These are phyloP conservation scores for Eucalyptus curtisii DNA, from an alignment of 345 rosid genomes.

Conservation along the genomic window DNA sequence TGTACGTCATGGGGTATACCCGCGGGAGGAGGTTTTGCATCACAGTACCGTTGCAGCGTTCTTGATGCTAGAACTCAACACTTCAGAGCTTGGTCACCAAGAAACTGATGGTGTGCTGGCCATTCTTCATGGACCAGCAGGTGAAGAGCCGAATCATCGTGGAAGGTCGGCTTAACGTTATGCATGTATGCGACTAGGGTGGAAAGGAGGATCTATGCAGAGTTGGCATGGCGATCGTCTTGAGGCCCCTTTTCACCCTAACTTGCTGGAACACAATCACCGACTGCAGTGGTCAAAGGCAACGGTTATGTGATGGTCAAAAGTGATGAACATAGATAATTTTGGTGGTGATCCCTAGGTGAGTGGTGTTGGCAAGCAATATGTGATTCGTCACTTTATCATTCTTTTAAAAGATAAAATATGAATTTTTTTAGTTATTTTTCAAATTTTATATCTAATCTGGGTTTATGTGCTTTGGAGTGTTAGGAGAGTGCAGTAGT, in stretches of 20 bases:
- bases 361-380: not conserved
- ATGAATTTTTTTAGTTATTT: no score
- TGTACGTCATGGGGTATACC: not conserved
- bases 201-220: not conserved
- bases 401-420: not conserved
- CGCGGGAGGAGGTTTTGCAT: not conserved
- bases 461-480: fast-evolving
- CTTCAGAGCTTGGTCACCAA: not conserved
- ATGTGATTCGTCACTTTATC: fast-evolving
- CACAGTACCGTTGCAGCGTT: not conserved
- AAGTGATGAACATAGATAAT: not conserved
- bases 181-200: not conserved
- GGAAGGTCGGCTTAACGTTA: not conserved
- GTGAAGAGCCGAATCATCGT: not conserved
- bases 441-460: not conserved
- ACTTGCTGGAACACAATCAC: not conserved
- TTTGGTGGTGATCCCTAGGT: fast-evolving
- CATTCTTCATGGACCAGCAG: not conserved
- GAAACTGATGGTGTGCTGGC: not conserved
- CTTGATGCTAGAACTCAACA: not conserved
- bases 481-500: fast-evolving
- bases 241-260: not conserved
- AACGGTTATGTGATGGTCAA: no score
- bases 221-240: not conserved
- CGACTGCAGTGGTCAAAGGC: not conserved